phyloP scores from a whole-genome alignment of 768 basidiomycete species.

The Plicaturopsis crispa region DNA sequence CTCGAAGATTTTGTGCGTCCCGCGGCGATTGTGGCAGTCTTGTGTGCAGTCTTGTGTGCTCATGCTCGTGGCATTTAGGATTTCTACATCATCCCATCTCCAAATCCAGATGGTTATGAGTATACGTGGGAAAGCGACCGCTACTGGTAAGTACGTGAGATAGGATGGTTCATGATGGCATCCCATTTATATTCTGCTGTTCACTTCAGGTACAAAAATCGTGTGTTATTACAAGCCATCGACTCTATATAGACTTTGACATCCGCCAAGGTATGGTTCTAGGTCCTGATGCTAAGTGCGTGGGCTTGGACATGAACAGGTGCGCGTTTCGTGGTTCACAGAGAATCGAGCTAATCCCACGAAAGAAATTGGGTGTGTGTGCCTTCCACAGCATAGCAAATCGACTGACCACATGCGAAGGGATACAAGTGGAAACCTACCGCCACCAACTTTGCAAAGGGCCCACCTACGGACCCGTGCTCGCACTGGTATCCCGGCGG shows the following conservation, averaged over 20 bases:
- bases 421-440: slow-evolving; percentile 63
- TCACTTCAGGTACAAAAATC: slow-evolving; percentile 59
- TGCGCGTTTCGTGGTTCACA: too few relatives aligned
- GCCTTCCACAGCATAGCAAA: too few relatives aligned
- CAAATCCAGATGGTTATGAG: slow-evolving; percentile 68
- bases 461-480: slow-evolving; percentile 44
- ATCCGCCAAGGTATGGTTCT: too few relatives aligned
- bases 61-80: slow-evolving; percentile 27
- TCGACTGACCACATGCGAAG: too few relatives aligned
- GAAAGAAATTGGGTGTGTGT: too few relatives aligned
- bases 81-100: slow-evolving; percentile 60
- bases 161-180: not conserved
- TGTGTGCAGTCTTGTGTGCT: too few relatives aligned
- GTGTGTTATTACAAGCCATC: too few relatives aligned
- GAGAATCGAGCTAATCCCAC: too few relatives aligned
- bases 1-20: slow-evolving; percentile 43
- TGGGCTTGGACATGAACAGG: slow-evolving; percentile 78
- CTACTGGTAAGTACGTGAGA: slow-evolving; percentile 38
- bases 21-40: slow-evolving; percentile 7
- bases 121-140: slow-evolving; percentile 69
- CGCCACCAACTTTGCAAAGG: slow-evolving; percentile 12
- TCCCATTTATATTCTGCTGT: slow-evolving; percentile 1
- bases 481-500: slow-evolving; percentile 72
- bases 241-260: too few relatives aligned
- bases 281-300: slow-evolving; percentile 40